A percentile compares a stretch with the other conserved stretches of the same genome.
phyloP scores from a whole-genome alignment of 2,329 filamentous ascomycete species.

The Colletotrichum tamarilloi region DNA sequence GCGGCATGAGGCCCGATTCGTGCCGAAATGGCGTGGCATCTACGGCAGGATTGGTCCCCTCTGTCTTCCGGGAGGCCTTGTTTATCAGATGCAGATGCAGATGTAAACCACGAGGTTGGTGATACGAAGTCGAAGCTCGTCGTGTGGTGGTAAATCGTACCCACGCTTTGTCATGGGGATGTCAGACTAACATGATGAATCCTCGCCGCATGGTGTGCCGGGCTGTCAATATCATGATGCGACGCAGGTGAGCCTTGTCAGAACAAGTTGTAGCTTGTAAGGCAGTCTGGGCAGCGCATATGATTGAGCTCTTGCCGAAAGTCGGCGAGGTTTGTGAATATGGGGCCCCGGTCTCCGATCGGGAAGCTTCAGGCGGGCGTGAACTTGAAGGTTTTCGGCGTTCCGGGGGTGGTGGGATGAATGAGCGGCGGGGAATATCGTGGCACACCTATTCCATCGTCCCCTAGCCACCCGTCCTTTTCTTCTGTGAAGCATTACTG shows the following conservation, averaged over 20 bases:
- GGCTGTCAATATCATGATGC: not conserved
- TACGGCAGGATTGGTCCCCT: not conserved
- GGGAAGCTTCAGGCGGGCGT: not conserved
- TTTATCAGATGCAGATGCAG: not conserved
- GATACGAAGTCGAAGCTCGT: slow-evolving; percentile 6
- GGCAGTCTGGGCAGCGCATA: not conserved
- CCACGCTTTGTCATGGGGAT: not conserved
- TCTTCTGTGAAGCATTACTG: not conserved
- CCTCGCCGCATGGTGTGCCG: not conserved
- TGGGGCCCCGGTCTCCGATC: not conserved
- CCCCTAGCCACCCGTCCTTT: not conserved
- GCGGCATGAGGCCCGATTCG: not conserved
- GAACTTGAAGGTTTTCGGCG: not conserved
- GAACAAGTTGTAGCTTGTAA: not conserved
- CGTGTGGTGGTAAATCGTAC: not conserved
- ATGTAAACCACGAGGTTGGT: slow-evolving; percentile 6
- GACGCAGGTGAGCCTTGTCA: not conserved
- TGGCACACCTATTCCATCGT: not conserved
- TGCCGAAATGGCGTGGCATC: not conserved
- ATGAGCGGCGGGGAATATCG: slow-evolving; percentile 11
- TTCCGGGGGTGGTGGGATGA: not conserved
- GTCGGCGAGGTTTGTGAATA: not conserved
- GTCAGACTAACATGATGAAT: no score
- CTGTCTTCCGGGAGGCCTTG: not conserved
- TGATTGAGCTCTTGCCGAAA: not conserved